These are phyloP conservation scores for Fusarium sarcochroum DNA, from an alignment of 2,329 filamentous ascomycete species.

Conservation along the genomic window DNA sequence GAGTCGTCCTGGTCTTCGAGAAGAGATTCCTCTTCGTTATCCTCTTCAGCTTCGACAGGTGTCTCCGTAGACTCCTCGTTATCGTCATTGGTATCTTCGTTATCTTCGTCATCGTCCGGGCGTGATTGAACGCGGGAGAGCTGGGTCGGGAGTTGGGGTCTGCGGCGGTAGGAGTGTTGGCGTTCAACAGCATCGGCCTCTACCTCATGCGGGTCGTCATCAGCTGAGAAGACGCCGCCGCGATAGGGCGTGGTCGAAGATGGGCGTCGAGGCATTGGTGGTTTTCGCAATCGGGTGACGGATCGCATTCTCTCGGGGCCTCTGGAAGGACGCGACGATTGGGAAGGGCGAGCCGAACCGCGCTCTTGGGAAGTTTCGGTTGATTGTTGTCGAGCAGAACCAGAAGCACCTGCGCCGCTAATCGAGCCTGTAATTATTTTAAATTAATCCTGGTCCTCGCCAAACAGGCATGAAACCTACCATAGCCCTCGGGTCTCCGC, in stretches of 20 bases:
- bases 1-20: constrained; percentile 70
- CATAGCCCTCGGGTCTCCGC: constrained; percentile 70
- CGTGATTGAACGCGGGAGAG: constrained; percentile 61
- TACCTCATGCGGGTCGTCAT: constrained; percentile 87
- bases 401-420: constrained; percentile 39
- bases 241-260: constrained; percentile 81
- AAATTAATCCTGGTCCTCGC: constrained; percentile 29
- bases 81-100: constrained; percentile 43
- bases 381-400: constrained; percentile 52
- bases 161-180: constrained; percentile 58
- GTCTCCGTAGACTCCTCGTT: constrained; percentile 41
- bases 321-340: constrained; percentile 57
- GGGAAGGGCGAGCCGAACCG: constrained; percentile 52
- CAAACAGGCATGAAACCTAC: constrained; percentile 55
- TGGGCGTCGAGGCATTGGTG: constrained; percentile 78
- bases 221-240: constrained; percentile 89
- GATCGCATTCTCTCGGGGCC: constrained; percentile 64
- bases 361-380: constrained; percentile 59
- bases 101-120: constrained; percentile 38
- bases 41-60: constrained; percentile 50
- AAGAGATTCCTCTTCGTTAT: constrained; percentile 56
- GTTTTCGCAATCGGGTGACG: constrained; percentile 74
- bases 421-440: constrained; percentile 46
- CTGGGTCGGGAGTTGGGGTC: constrained; percentile 51
- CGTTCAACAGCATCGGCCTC: constrained; percentile 73